Base-by-base conservation (phyloP, 164 flowering plant genomes). In the Piper betle region DNA sequence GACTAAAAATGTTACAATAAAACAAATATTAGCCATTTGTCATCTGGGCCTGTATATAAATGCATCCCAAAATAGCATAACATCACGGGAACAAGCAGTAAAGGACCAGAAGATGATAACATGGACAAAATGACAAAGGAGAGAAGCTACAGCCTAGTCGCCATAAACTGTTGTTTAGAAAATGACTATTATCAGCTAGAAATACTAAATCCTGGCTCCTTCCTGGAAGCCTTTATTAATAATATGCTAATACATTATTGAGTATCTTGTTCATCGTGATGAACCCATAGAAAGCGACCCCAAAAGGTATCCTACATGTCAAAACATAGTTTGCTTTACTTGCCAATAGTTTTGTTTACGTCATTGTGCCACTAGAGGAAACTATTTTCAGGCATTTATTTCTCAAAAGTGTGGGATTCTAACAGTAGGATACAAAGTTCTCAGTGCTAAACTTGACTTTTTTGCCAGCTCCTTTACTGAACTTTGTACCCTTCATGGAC, bases 1-100 rank as follows among this genome's bases (percentile, higher is more conserved):
- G 75, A 69, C 97, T 91, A 73, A 3, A 61, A 53, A 15, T n/a
- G n/a, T n/a, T n/a, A n/a, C n/a, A 40, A 56, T 16, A 39, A 38
- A 10, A 57, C 17, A 16, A 40, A 37, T 6, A 16, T 20, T 3
- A 57, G 4, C 15, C 15, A 53, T 20, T 43, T 43, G 4, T 43
- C 12, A 2, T 43, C 2, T 15, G 8, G 12, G 50, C 6, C 50
- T 15, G 12, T 15, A 43, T 43, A 15, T 15, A 43, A 8, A 43
- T 43, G 50, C 50, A n/a, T n/a, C n/a, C n/a, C n/a, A n/a, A n/a
- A n/a, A n/a, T n/a, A n/a, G n/a, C n/a, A n/a, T n/a, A 2, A 6
- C 53, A 52, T 3, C 53, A 52, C n/a, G 53, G 53, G n/a, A 52
- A 4, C 17, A 16, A 53, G 4, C 17, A n/a, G 19, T 53, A 2